Percentiles rank a stretch among this genome's conserved stretches.
phyloP scores from a whole-genome alignment of 257 asterid genomes.

The Penstemon newberryi region DNA sequence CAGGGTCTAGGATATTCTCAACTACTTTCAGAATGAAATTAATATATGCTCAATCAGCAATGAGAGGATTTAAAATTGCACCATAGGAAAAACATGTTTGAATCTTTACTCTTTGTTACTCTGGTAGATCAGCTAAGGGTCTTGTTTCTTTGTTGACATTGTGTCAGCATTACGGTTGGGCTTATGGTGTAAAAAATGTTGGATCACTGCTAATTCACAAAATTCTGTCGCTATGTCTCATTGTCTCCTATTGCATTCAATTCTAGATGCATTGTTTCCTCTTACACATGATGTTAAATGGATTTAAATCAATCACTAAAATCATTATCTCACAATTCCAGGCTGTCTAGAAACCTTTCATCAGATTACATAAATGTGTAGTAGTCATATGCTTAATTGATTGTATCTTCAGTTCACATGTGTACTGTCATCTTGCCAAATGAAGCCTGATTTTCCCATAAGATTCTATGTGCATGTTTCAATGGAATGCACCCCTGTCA shows the following conservation, averaged over 20 bases:
- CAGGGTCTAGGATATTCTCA: no score
- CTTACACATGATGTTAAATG: background rate
- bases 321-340: background rate
- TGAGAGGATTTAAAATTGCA: conserved; percentile 6
- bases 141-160: conserved; percentile 5
- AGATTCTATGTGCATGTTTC: background rate
- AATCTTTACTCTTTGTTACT: background rate
- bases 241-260: conserved; percentile 16
- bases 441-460: no score
- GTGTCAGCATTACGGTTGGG: background rate
- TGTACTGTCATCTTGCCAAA: background rate
- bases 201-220: conserved; percentile 6
- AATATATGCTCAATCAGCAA: conserved; percentile 13
- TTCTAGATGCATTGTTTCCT: conserved; percentile 15
- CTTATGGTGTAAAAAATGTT: background rate
- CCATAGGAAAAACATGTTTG: background rate
- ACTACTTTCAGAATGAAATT: background rate
- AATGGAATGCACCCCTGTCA: background rate
- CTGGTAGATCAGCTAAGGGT: background rate
- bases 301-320: background rate
- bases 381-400: conserved; percentile 10
- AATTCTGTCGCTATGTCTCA: background rate
- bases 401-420: background rate
- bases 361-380: background rate
- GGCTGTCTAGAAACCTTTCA: background rate